phyloP scores from a whole-genome alignment of 2,329 filamentous ascomycete species.

The Verticillium klebahnii region DNA sequence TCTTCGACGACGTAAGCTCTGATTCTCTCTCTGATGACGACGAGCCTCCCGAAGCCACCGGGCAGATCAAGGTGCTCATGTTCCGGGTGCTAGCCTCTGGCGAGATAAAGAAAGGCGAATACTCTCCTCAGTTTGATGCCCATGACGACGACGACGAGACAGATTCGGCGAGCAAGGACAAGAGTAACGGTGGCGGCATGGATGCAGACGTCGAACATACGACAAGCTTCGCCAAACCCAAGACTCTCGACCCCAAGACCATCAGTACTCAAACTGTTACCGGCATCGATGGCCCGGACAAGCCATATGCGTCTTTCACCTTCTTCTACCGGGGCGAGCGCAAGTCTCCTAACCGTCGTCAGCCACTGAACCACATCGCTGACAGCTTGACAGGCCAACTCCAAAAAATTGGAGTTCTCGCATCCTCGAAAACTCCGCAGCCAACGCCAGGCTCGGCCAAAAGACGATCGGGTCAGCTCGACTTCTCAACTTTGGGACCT shows the following conservation, averaged over 20 bases:
- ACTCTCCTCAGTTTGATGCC: constrained; percentile 94
- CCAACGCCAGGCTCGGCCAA: constrained; percentile 61
- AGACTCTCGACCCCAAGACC: constrained; percentile 90
- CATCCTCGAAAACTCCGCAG: constrained; percentile 60
- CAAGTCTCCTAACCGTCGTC: constrained; percentile 46
- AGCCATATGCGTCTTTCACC: constrained; percentile 94
- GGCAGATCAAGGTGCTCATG: constrained; percentile 96
- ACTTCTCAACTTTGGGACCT: constrained; percentile 80
- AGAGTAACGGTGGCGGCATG: constrained; percentile 43
- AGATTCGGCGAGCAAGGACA: constrained; percentile 37
- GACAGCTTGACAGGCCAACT: constrained; percentile 66
- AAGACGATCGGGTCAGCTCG: constrained; percentile 74
- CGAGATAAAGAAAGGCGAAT: constrained; percentile 96
- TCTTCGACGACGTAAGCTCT: constrained; percentile 66
- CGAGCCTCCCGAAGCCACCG: constrained; percentile 86
- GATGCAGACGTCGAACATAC: constrained; percentile 92
- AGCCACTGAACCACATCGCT: not conserved
- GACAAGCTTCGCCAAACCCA: constrained; percentile 95
- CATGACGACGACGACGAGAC: constrained; percentile 86
- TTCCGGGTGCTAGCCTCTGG: constrained; percentile 93
- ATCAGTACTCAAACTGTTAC: constrained; percentile 99
- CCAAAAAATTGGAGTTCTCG: constrained; percentile 89
- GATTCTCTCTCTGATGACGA: constrained; percentile 72
- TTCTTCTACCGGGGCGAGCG: constrained; percentile 96
- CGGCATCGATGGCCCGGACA: constrained; percentile 91